Conservation (phyloP, 2,329 filamentous ascomycete species). For the Scolecobasidium constrictum region DNA sequence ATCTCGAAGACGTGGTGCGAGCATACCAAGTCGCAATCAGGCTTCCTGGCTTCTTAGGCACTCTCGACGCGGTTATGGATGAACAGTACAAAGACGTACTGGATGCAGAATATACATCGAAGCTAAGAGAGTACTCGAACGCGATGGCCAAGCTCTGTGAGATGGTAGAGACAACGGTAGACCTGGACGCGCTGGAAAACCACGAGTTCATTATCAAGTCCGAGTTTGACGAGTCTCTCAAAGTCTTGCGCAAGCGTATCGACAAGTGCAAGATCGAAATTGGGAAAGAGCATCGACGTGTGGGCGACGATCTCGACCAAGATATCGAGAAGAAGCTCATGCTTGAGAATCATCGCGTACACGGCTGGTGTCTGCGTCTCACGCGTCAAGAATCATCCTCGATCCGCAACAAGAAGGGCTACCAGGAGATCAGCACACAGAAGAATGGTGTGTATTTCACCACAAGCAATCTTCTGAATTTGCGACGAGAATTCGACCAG, state of each 20-base stretch:
- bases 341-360: conserved; percentile 87
- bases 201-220: conserved; percentile 99
- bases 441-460: conserved; percentile 99
- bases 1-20: conserved; percentile 87
- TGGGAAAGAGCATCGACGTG: conserved; percentile 65
- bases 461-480: conserved; percentile 65
- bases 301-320: conserved; percentile 72
- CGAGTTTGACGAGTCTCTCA: conserved; percentile 84
- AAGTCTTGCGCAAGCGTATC: conserved; percentile 81
- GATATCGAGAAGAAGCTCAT: conserved; percentile 99
- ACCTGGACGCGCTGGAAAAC: conserved; percentile 87
- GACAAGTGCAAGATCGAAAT: conserved; percentile 77
- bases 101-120: conserved; percentile 76
- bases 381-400: conserved; percentile 78
- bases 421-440: conserved; percentile 93
- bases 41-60: conserved; percentile 78
- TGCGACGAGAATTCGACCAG: conserved; percentile 87
- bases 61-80: conserved; percentile 89
- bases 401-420: conserved; percentile 82
- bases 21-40: conserved; percentile 92
- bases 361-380: conserved; percentile 92
- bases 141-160: conserved; percentile 80
- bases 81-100: conserved; percentile 82
- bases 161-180: conserved; percentile 97
- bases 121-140: conserved; percentile 54